Percentiles rank a stretch among this genome's conserved stretches.
Evolutionary conservation across 1,284 basidiomycete species (phyloP).

Genomic region (Vanrija humicola): DNA sequence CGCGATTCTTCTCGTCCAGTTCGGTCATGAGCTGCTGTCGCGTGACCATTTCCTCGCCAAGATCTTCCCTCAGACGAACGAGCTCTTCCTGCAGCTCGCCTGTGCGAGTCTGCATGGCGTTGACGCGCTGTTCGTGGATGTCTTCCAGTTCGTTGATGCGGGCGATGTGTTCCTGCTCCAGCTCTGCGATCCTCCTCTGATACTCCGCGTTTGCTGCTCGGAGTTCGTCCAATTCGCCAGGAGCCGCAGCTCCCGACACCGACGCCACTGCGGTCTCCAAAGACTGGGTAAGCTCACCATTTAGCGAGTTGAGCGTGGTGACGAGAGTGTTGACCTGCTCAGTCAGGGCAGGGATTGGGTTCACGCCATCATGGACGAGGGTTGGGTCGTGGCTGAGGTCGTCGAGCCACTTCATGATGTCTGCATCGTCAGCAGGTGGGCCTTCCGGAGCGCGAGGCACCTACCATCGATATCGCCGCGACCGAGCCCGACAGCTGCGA

Average conservation of each 20-base stretch:
- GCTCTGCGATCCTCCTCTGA: constrained; percentile 23
- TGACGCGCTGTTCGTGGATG: constrained; percentile 58
- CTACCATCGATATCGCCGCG: constrained; percentile 69
- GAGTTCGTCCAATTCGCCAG: constrained; percentile 1
- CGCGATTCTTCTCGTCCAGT: constrained; percentile 30
- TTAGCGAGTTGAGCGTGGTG: constrained; percentile 68
- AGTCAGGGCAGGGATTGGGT: constrained; percentile 62
- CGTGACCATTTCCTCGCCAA: constrained; percentile 38
- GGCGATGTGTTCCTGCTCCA: constrained; percentile 48
- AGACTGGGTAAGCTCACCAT: constrained; percentile 70
- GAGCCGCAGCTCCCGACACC: neutral
- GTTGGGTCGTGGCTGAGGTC: constrained; percentile 41
- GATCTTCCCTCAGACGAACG: constrained; percentile 34
- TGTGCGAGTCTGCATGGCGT: constrained; percentile 64
- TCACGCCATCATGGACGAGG: constrained; percentile 26
- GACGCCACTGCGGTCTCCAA: constrained; percentile 60
- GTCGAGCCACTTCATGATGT: constrained; percentile 64
- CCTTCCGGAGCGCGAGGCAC: too few relatives aligned
- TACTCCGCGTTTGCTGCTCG: constrained; percentile 21
- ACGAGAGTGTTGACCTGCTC: constrained; percentile 63
- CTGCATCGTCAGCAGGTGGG: constrained; percentile 27
- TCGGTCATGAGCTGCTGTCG: constrained; percentile 37
- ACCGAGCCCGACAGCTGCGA: constrained; percentile 54
- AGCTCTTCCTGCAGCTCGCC: constrained; percentile 55
- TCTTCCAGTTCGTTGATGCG: constrained; percentile 63